A percentile compares a stretch with the other conserved stretches of the same genome.
Evolutionary conservation across 805 yeast genomes (phyloP).

Genomic region (Metschnikowia peoriensis): DNA sequence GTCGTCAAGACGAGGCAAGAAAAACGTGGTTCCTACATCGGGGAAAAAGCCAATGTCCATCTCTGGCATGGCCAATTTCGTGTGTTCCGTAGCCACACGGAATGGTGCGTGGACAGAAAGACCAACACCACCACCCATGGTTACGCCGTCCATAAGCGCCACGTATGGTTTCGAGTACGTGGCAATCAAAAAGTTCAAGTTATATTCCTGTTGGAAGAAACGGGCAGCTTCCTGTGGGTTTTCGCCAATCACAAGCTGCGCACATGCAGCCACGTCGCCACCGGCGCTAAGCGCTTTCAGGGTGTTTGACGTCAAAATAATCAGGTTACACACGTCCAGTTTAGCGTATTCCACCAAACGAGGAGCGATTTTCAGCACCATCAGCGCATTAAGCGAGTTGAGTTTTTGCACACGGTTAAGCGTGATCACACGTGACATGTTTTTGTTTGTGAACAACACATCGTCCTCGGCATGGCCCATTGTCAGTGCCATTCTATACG

Average conservation of each 20-base stretch:
- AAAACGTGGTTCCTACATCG: conserved; percentile 93
- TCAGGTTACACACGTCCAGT: conserved; percentile 58
- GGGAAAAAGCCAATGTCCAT: conserved; percentile 95
- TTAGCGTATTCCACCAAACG: conserved; percentile 75
- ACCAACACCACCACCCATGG: conserved; percentile 99
- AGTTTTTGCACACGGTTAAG: conserved; percentile 80
- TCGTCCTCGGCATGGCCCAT: conserved; percentile 39
- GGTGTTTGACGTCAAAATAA: conserved; percentile 65
- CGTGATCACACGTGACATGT: conserved; percentile 68
- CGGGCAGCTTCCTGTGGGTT: conserved; percentile 50
- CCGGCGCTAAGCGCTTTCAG: conserved; percentile 89
- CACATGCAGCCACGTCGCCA: conserved; percentile 88
- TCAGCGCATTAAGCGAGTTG: conserved; percentile 76
- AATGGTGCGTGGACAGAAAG: conserved; percentile 87
- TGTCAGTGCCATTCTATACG: conserved; percentile 22
- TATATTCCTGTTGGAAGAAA: conserved; percentile 79
- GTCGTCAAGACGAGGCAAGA: conserved; percentile 78
- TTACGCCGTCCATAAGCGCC: conserved; percentile 85
- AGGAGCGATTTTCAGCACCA: conserved; percentile 71
- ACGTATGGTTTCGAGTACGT: conserved; percentile 86
- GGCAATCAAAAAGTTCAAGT: conserved; percentile 72
- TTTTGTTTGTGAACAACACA: conserved; percentile 60
- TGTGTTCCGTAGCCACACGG: conserved; percentile 88
- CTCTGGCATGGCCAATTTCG: conserved; percentile 96
- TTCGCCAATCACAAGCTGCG: conserved; percentile 51